These are phyloP conservation scores for Calendula officinalis DNA, from an alignment of 129 eudicot species.

Conservation along the genomic window DNA sequence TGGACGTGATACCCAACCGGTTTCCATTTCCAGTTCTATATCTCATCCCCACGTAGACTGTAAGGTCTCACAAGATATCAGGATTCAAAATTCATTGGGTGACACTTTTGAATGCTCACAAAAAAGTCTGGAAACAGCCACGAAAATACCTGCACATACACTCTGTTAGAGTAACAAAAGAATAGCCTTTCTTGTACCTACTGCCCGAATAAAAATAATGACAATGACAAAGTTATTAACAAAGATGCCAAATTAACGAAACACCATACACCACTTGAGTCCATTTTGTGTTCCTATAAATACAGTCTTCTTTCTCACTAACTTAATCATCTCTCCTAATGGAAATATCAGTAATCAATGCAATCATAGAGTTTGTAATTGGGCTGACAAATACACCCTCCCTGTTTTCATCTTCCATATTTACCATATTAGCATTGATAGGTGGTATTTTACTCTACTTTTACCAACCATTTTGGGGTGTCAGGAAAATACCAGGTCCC, in stretches of 20 bases:
- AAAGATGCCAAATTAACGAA: constrained; percentile 7
- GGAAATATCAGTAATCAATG: constrained; percentile 14
- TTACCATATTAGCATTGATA: constrained; percentile 34
- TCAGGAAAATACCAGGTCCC: constrained; percentile 87
- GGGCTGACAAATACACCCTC: constrained; percentile 2
- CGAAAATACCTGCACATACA: no score
- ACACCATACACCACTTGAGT: constrained; percentile 14
- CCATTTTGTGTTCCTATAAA: constrained; percentile 21
- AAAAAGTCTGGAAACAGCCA: no score
- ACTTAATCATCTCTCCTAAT: constrained; percentile 16
- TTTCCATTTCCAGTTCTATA: no score
- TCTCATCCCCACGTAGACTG: no score
- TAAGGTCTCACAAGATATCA: no score
- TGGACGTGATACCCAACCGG: no score
- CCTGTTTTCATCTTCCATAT: constrained; percentile 20
- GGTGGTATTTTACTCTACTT: constrained; percentile 46
- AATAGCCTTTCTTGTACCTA: neutral
- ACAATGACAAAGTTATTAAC: neutral
- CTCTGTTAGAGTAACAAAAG: neutral
- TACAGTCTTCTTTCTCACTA: constrained; percentile 11
- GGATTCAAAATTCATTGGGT: no score
- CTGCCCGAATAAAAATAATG: constrained; percentile 14
- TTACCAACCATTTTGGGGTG: constrained; percentile 76
- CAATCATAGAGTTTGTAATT: neutral
- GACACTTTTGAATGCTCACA: no score